Evolutionary conservation across 2,329 filamentous ascomycete genomes (phyloP).

Genomic region (Thelonectria rubi): DNA sequence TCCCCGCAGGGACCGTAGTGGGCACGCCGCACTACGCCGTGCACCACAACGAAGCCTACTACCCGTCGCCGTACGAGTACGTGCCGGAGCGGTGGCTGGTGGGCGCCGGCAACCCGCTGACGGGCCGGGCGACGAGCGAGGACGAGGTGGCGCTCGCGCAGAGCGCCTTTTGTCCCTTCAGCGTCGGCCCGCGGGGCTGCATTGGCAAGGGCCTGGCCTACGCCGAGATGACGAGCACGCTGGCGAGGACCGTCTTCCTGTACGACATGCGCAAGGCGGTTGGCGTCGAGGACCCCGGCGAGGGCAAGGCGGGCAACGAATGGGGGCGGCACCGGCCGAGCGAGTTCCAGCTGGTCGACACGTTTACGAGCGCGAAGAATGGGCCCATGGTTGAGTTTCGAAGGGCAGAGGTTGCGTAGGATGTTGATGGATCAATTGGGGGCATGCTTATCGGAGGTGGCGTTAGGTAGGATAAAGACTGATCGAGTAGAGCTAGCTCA

Average conservation of each 20-base stretch:
- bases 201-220: slow-evolving; percentile 77
- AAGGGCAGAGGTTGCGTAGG: slow-evolving; percentile 37
- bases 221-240: slow-evolving; percentile 69
- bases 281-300: slow-evolving; percentile 60
- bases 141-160: slow-evolving; percentile 65
- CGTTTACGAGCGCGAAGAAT: slow-evolving; percentile 77
- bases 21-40: slow-evolving; percentile 74
- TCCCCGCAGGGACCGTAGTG: slow-evolving; percentile 69
- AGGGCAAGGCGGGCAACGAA: slow-evolving; percentile 59
- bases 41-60: slow-evolving; percentile 73
- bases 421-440: neutral
- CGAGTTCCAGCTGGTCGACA: slow-evolving; percentile 77
- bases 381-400: slow-evolving; percentile 74
- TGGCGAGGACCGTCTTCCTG: slow-evolving; percentile 68
- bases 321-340: slow-evolving; percentile 62
- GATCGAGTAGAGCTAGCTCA: neutral
- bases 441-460: neutral
- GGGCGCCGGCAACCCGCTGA: slow-evolving; percentile 52
- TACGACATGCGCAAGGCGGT: slow-evolving; percentile 67
- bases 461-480: neutral
- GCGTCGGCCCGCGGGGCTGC: slow-evolving; percentile 73
- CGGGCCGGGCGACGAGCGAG: slow-evolving; percentile 54
- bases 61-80: slow-evolving; percentile 66
- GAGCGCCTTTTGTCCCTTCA: slow-evolving; percentile 79
- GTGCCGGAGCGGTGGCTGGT: slow-evolving; percentile 72